These are phyloP conservation scores for Wickerhamomyces queroliae DNA, from an alignment of 805 yeast species.

Conservation along the genomic window DNA sequence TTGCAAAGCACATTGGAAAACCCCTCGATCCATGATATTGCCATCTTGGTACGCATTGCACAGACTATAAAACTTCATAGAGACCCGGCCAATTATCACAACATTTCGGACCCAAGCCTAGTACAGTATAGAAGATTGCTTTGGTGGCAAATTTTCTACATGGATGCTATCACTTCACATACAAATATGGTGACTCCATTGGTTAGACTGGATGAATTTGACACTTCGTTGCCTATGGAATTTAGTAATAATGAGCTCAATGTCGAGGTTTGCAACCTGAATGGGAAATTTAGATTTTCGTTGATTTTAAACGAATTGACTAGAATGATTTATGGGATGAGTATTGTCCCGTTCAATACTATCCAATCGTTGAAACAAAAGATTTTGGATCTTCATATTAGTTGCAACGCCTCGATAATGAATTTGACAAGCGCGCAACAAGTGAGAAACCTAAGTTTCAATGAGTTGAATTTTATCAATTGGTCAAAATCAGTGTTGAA, in stretches of 20 bases:
- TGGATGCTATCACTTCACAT: slow-evolving; percentile 52
- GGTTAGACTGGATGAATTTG: slow-evolving; percentile 46
- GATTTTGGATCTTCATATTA: slow-evolving; percentile 44
- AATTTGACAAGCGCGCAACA: slow-evolving; percentile 30
- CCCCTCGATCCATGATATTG: slow-evolving; percentile 50
- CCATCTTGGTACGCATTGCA: slow-evolving; percentile 49
- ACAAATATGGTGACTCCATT: slow-evolving; percentile 51
- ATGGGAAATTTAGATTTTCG: slow-evolving; percentile 47
- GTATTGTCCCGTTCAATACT: slow-evolving; percentile 31
- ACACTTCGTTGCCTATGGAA: slow-evolving; percentile 50
- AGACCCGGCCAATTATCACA: slow-evolving; percentile 51
- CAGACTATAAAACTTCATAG: slow-evolving; percentile 51
- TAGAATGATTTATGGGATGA: slow-evolving; percentile 42
- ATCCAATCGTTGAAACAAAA: slow-evolving; percentile 40
- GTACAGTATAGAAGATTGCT: slow-evolving; percentile 48
- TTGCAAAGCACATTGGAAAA: slow-evolving; percentile 49
- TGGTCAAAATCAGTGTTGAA: slow-evolving; percentile 42
- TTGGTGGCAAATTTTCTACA: slow-evolving; percentile 65
- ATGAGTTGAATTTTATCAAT: slow-evolving; percentile 33
- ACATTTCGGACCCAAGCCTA: slow-evolving; percentile 39
- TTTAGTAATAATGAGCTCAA: slow-evolving; percentile 33
- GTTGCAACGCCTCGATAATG: slow-evolving; percentile 43
- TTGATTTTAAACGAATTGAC: slow-evolving; percentile 49
- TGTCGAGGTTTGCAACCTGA: slow-evolving; percentile 42
- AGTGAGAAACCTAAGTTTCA: slow-evolving; percentile 33